phyloP scores from a whole-genome alignment of 2,329 filamentous ascomycete species.

The Neofusicoccum parvum region DNA sequence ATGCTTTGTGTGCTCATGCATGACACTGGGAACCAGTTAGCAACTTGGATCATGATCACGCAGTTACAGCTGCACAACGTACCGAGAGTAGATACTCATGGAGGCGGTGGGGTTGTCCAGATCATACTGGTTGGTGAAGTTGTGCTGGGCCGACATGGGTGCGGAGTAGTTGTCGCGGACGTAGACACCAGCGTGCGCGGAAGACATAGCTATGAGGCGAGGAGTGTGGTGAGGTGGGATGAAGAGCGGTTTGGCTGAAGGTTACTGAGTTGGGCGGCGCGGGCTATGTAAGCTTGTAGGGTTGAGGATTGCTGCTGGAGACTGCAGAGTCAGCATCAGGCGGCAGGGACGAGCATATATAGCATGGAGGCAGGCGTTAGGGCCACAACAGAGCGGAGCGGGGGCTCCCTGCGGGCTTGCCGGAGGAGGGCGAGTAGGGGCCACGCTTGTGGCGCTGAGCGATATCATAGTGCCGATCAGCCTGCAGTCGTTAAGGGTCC shows the following conservation, averaged over 20 bases:
- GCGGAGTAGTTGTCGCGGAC: constrained; percentile 43
- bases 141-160: constrained; percentile 45
- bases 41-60: not conserved
- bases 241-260: not conserved
- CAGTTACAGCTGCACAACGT: constrained; percentile 23
- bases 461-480: constrained; percentile 17
- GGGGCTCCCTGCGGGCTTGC: no score
- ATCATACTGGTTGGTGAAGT: constrained; percentile 48
- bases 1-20: constrained; percentile 54
- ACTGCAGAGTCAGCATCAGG: not conserved
- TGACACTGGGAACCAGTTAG: constrained; percentile 38
- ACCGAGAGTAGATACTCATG: constrained; percentile 50
- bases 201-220: constrained; percentile 22
- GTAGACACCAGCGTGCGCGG: constrained; percentile 33
- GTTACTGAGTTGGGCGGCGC: not conserved
- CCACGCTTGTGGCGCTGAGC: constrained; percentile 13
- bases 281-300: not conserved
- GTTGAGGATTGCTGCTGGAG: not conserved
- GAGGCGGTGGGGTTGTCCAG: constrained; percentile 40
- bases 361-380: not conserved
- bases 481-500: not conserved
- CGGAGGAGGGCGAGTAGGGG: not conserved
- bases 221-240: not conserved
- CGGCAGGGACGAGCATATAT: constrained; percentile 8
- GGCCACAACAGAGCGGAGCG: not conserved